Evolutionary conservation across 495 filamentous ascomycete species (phyloP).

Genomic region (Neurospora sp.): DNA sequence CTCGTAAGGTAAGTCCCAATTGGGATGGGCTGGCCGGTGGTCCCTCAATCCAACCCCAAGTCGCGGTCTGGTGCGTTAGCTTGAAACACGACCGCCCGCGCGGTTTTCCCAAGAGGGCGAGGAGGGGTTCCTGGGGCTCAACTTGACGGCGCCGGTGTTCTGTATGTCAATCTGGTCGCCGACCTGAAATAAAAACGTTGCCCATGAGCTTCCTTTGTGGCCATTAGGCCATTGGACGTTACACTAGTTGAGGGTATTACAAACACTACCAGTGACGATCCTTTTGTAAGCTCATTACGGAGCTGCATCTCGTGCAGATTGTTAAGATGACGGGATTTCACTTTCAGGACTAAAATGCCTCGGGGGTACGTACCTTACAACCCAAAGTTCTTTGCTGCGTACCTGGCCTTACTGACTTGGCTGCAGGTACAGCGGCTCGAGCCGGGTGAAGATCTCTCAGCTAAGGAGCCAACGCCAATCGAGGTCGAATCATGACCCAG

Average conservation of each 20-base stretch:
- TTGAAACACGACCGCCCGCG: neutral
- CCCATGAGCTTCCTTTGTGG: neutral
- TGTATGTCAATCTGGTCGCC: neutral
- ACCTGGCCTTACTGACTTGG: neutral
- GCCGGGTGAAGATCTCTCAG: neutral
- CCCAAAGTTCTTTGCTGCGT: neutral
- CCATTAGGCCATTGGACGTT: neutral
- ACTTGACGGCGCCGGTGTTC: neutral
- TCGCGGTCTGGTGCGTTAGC: neutral
- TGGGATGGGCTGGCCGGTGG: neutral
- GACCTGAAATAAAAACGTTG: neutral
- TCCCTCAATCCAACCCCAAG: neutral
- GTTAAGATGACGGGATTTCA: neutral
- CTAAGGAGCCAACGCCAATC: neutral
- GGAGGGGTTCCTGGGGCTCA: neutral
- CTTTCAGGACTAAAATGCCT: neutral
- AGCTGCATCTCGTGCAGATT: neutral
- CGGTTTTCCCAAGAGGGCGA: neutral
- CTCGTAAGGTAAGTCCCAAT: neutral
- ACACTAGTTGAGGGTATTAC: neutral
- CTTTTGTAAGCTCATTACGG: neutral
- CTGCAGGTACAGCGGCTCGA: neutral
- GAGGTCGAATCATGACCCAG: neutral
- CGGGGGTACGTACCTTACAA: neutral
- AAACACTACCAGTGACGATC: neutral